Evolutionary conservation across 108 stramenopile genomes (phyloP).

Genomic region (Cyclotella sp.): DNA sequence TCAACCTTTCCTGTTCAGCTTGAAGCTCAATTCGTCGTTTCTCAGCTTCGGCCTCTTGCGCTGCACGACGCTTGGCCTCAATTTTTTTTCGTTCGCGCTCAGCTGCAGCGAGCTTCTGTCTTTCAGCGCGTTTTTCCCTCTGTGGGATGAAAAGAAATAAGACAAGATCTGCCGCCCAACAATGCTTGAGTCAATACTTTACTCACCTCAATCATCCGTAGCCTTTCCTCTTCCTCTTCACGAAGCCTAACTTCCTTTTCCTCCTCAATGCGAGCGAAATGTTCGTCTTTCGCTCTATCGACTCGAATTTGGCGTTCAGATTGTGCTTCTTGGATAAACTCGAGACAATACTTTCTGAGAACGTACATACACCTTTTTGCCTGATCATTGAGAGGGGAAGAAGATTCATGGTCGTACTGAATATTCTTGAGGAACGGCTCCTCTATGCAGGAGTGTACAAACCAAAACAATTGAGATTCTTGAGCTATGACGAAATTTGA

Average conservation of each 20-base stretch:
- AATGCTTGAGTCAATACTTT: not conserved
- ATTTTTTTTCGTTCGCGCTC: slow-evolving; percentile 21
- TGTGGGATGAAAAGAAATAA: not conserved
- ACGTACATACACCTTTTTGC: slow-evolving; percentile 20
- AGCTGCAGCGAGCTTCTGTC: slow-evolving; percentile 3
- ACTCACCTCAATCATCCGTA: slow-evolving; percentile 12
- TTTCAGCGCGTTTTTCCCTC: slow-evolving; percentile 16
- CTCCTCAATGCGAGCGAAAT: slow-evolving; percentile 19
- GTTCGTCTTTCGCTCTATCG: slow-evolving; percentile 29
- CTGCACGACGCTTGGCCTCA: slow-evolving; percentile 16
- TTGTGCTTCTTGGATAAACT: slow-evolving; percentile 30
- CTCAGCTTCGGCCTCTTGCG: slow-evolving; percentile 17
- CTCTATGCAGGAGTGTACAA: slow-evolving; percentile 14
- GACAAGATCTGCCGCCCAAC: not conserved
- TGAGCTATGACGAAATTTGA: not conserved
- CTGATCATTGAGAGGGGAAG: slow-evolving; percentile 33
- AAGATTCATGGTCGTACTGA: slow-evolving; percentile 30
- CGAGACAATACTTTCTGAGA: slow-evolving; percentile 34
- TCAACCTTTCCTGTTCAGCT: slow-evolving; percentile 12
- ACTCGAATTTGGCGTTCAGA: slow-evolving; percentile 37
- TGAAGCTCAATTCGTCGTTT: not conserved
- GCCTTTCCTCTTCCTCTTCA: slow-evolving; percentile 26
- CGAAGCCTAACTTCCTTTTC: slow-evolving; percentile 16
- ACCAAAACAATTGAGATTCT: not conserved
- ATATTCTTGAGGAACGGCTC: slow-evolving; percentile 46